Percentiles rank a stretch among this genome's conserved stretches.
phyloP scores from a whole-genome alignment of 805 yeast species.

The Komagataella pastoris region DNA sequence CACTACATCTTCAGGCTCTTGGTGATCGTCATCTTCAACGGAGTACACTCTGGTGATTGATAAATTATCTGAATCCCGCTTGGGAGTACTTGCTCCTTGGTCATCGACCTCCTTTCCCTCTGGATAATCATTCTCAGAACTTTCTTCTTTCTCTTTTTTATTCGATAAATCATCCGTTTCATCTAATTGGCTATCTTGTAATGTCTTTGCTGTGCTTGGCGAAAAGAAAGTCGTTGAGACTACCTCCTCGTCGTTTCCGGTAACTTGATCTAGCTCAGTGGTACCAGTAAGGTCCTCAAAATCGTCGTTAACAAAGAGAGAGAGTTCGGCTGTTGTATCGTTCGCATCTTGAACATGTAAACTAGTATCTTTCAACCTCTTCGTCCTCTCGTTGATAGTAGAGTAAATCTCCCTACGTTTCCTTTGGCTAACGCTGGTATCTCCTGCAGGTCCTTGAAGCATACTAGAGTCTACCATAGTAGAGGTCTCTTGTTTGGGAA shows the following conservation, averaged over 20 bases:
- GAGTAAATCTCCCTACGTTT: slow-evolving; percentile 1
- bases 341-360: too few relatives aligned
- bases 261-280: neutral
- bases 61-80: neutral
- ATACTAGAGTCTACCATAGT: slow-evolving; percentile 11
- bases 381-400: neutral
- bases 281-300: neutral
- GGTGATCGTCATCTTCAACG: neutral
- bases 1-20: slow-evolving; percentile 3
- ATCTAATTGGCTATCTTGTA: neutral
- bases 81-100: neutral
- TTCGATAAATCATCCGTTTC: neutral
- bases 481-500: slow-evolving; percentile 18
- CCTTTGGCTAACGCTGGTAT: slow-evolving; percentile 1
- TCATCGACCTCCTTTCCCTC: neutral
- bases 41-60: neutral
- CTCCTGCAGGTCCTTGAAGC: neutral
- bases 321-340: neutral
- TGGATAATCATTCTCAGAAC: neutral
- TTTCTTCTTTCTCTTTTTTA: slow-evolving; percentile 3
- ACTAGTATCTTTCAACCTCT: neutral
- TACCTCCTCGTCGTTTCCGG: neutral
- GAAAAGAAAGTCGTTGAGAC: neutral
- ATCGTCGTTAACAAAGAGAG: neutral
- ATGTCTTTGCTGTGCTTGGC: neutral